Percentiles rank a stretch among this genome's conserved stretches.
phyloP scores from a whole-genome alignment of 2,329 filamentous ascomycete species.

The Simplicillium aogashimaense region DNA sequence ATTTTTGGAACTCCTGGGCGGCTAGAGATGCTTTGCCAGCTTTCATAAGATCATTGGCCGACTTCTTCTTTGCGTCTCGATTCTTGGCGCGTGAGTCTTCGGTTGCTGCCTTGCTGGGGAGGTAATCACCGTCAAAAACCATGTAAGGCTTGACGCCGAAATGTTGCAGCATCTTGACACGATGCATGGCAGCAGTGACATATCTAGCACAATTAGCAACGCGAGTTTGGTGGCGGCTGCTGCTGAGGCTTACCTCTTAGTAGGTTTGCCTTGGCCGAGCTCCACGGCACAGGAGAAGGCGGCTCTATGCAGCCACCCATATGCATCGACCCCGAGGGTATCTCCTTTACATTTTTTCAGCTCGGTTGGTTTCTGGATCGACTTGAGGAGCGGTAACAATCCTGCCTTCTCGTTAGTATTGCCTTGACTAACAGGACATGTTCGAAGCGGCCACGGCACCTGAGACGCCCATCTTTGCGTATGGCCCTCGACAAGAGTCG shows the following conservation, averaged over 20 bases:
- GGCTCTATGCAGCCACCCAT: slow-evolving; percentile 95
- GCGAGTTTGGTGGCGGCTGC: not conserved
- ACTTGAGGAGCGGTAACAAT: slow-evolving; percentile 84
- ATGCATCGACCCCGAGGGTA: slow-evolving; percentile 89
- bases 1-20: slow-evolving; percentile 81
- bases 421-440: not conserved
- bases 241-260: slow-evolving; percentile 56
- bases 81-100: slow-evolving; percentile 68
- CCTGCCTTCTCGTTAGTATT: slow-evolving; percentile 38
- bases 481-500: too few relatives aligned
- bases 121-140: slow-evolving; percentile 90
- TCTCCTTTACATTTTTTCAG: slow-evolving; percentile 81
- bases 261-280: slow-evolving; percentile 79
- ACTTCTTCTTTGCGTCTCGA: slow-evolving; percentile 65
- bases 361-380: slow-evolving; percentile 81
- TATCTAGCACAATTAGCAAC: slow-evolving; percentile 43
- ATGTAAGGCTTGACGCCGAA: slow-evolving; percentile 92
- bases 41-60: slow-evolving; percentile 69
- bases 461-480: slow-evolving; percentile 9
- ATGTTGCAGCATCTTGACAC: slow-evolving; percentile 87
- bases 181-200: slow-evolving; percentile 81
- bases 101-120: slow-evolving; percentile 86
- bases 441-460: not conserved
- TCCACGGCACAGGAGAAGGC: slow-evolving; percentile 86
- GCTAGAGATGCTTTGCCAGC: slow-evolving; percentile 76